phyloP scores from a whole-genome alignment of 2,329 filamentous ascomycete species.

The Ophiostoma australiae region DNA sequence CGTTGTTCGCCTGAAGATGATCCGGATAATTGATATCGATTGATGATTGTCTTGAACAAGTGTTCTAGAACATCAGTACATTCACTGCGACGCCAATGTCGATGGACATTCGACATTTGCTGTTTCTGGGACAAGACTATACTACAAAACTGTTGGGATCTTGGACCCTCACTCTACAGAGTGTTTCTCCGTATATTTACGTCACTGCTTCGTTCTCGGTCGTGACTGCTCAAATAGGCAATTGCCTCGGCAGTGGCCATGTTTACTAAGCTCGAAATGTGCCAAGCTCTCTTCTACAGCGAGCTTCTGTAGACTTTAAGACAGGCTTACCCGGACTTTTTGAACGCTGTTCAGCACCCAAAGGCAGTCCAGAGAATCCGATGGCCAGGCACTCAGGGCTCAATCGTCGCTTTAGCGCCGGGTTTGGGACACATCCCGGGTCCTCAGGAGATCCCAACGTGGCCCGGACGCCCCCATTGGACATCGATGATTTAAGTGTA shows the following conservation, averaged over 20 bases:
- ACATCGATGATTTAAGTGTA: not conserved
- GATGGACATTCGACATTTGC: not conserved
- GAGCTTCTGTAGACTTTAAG: not conserved
- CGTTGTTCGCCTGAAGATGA: not conserved
- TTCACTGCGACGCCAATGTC: not conserved
- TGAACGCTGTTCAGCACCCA: not conserved
- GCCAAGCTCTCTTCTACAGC: not conserved
- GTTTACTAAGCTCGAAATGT: not conserved
- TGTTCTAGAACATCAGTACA: not conserved
- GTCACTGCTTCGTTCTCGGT: not conserved
- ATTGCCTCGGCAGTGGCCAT: slow-evolving; percentile 3
- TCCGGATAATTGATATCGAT: not conserved
- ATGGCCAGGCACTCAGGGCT: not conserved
- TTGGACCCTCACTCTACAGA: not conserved
- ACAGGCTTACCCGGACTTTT: not conserved
- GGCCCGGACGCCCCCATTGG: not conserved
- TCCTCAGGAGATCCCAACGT: not conserved
- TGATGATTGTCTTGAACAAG: not conserved
- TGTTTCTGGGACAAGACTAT: not conserved
- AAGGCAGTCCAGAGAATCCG: not conserved
- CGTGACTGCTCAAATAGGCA: slow-evolving; percentile 11
- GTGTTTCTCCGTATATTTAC: not conserved
- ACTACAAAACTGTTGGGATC: not conserved
- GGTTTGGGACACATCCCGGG: not conserved
- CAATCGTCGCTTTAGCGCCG: not conserved